These are phyloP conservation scores for Penicillium italicum DNA, from an alignment of 2,329 filamentous ascomycete genomes.

Conservation along the genomic window DNA sequence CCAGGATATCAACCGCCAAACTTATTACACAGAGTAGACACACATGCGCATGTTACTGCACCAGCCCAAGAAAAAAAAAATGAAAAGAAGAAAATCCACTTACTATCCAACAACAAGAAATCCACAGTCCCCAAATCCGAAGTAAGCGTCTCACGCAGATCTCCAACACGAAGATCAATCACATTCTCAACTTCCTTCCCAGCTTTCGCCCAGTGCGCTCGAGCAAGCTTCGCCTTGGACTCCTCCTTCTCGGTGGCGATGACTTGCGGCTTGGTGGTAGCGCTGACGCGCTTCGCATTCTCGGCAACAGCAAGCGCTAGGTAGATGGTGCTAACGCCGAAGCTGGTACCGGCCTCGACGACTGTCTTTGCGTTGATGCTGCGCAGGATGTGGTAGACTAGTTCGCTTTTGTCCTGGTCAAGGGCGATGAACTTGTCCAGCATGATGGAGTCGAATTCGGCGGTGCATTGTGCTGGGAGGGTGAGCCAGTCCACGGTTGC, in stretches of 20 bases:
- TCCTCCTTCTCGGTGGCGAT: slow-evolving; percentile 61
- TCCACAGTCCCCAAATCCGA: slow-evolving; percentile 51
- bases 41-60: neutral
- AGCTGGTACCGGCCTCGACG: slow-evolving; percentile 60
- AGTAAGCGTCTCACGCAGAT: slow-evolving; percentile 56
- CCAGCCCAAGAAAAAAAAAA: too few relatives aligned
- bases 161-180: slow-evolving; percentile 58
- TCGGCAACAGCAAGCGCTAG: slow-evolving; percentile 56
- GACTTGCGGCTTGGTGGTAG: slow-evolving; percentile 37
- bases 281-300: slow-evolving; percentile 35
- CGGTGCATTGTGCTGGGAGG: slow-evolving; percentile 20
- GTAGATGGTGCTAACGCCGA: slow-evolving; percentile 61
- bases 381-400: slow-evolving; percentile 54
- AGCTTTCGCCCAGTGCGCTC: slow-evolving; percentile 52
- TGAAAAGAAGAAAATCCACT: slow-evolving; percentile 38
- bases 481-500: slow-evolving; percentile 17
- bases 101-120: slow-evolving; percentile 59
- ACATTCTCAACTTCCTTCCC: slow-evolving; percentile 48
- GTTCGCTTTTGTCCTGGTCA: slow-evolving; percentile 56
- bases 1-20: too few relatives aligned
- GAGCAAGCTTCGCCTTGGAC: slow-evolving; percentile 51
- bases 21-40: neutral
- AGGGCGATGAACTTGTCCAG: slow-evolving; percentile 59
- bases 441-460: slow-evolving; percentile 41
- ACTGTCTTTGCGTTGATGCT: slow-evolving; percentile 50